Conservation (phyloP, 441 rosid species). For the Populus hybrid region DNA sequence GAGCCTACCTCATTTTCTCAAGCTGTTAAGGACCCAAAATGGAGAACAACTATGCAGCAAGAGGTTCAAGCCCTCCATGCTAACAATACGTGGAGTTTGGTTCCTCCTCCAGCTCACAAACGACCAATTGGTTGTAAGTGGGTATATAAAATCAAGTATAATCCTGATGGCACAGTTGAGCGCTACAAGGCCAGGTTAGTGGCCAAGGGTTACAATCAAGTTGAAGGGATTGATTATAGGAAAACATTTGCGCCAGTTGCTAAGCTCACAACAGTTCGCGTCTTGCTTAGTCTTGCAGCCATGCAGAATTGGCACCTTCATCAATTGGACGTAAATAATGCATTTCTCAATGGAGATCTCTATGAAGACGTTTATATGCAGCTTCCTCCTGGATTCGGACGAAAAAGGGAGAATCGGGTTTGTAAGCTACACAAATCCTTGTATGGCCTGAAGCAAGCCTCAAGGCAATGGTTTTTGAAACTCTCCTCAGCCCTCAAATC, state of each 20-base stretch:
- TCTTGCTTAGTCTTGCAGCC: too few species aligned
- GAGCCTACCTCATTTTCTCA: neutral
- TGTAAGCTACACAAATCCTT: constrained; percentile 4
- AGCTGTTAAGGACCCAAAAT: neutral
- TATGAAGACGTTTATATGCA: too few species aligned
- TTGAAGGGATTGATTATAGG: neutral
- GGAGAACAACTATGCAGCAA: neutral
- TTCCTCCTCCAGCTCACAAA: neutral
- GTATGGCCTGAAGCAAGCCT: constrained; percentile 7
- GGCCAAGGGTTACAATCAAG: neutral
- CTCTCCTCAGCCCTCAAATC: neutral
- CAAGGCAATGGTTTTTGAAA: too few species aligned
- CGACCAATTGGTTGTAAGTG: neutral
- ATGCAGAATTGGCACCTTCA: too few species aligned
- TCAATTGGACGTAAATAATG: too few species aligned
- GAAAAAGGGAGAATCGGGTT: neutral
- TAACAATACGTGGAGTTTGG: neutral
- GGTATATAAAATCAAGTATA: neutral
- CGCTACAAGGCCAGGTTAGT: neutral
- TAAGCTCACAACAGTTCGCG: neutral
- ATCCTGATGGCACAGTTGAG: neutral
- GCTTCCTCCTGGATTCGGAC: too few species aligned
- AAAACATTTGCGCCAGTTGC: neutral
- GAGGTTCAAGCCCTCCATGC: neutral
- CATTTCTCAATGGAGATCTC: too few species aligned